Base-by-base conservation (phyloP, 106 monocot species). In the Dendrobium chrysotoxum region DNA sequence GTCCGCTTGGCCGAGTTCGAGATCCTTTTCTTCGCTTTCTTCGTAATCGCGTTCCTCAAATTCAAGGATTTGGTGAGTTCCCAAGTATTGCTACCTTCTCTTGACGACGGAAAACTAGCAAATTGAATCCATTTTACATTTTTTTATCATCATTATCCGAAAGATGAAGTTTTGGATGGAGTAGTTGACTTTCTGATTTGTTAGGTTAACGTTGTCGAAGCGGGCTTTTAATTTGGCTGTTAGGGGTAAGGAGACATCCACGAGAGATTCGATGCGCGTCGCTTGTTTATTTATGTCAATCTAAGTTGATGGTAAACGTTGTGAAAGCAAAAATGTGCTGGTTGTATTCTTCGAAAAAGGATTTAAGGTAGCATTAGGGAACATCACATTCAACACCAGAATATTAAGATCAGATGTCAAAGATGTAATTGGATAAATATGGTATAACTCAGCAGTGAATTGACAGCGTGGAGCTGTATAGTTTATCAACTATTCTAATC, bases 21-120 rank as follows among this genome's bases (percentile, higher is more conserved):
- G 94, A 92, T 97, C 89, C 90, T 97, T 81, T 91, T 97, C 89
- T 55, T 94, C 61, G 84, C 92, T 81, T 97, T 97, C 90, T 89
- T 97, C 85, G 1, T 89, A 82, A 46, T 89, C 79, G 94, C 92
- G 79, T 97, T 94, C 88, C 45, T 97, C 88, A 58, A 90, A 64
- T 94, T 97, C 89, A 97, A 97, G 84, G 90, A 97, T 70, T 90
- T 97, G 85, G 96, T 97, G 78, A 85, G 92, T 55, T 18, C 28
- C 40, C 21, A 21, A 41, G 41, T 40, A 13, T 41, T 0, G 38
- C 28, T 74, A 21, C n/a, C 74, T 74, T 74, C 0, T 74, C 31
- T 70, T 70, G 70, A 28, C 35, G 17, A 2, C 25, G 15, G 35
- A 70, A 70, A 70, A 70, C 25, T 16, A 16, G 4, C 13, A 10